Evolutionary conservation across 768 basidiomycete genomes (phyloP).

Genomic region (Harrya chromipes): DNA sequence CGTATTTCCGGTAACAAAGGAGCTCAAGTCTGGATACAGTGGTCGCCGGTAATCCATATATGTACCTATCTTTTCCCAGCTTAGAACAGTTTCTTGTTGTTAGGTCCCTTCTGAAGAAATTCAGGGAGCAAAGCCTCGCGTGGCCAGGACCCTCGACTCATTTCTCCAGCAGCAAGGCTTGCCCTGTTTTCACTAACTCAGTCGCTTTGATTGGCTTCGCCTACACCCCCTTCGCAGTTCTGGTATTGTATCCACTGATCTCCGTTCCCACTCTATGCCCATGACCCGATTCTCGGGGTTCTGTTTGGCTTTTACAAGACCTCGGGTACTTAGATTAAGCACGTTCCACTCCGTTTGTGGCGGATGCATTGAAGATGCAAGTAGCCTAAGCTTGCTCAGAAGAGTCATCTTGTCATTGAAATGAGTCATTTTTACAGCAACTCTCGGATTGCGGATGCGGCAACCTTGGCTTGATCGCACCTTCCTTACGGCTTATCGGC

Average conservation of each 20-base stretch:
- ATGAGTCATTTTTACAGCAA: not conserved
- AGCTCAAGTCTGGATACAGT: not conserved
- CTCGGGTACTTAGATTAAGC: constrained; percentile 10
- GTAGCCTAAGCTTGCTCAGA: not conserved
- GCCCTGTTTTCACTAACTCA: constrained; percentile 1
- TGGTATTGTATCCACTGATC: constrained; percentile 8
- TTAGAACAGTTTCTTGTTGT: not conserved
- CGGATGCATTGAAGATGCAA: constrained; percentile 24
- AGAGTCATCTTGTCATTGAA: constrained; percentile 4
- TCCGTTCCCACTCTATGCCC: constrained; percentile 20
- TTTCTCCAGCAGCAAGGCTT: not conserved
- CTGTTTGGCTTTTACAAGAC: constrained; percentile 3
- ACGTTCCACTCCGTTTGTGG: constrained; percentile 22
- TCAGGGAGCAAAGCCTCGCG: not conserved
- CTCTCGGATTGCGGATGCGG: not conserved
- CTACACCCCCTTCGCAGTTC: not conserved
- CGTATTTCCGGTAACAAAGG: constrained; percentile 4
- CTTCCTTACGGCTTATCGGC: too few relatives aligned
- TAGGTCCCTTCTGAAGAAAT: too few relatives aligned
- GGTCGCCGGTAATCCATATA: constrained; percentile 3
- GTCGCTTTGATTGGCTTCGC: not conserved
- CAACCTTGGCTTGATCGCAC: not conserved
- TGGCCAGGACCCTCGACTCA: not conserved
- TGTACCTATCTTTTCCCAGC: constrained; percentile 6
- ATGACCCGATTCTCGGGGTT: not conserved